Evolutionary conservation across 495 filamentous ascomycete species (phyloP).

Genomic region (Trichoderma erinaceum): DNA sequence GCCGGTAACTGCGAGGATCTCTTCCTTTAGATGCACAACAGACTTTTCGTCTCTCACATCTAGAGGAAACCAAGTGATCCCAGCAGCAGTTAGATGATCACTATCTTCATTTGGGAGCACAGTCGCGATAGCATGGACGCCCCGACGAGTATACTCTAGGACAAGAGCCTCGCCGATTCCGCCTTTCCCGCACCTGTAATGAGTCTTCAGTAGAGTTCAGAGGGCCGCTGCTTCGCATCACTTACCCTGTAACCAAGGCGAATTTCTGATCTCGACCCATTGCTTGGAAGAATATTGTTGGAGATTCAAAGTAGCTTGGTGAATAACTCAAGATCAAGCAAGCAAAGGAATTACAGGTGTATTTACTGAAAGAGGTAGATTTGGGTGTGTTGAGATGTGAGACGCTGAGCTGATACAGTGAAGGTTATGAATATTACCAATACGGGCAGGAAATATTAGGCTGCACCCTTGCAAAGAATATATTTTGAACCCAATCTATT

Average conservation of each 20-base stretch:
- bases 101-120: constrained; percentile 22
- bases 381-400: too few relatives aligned
- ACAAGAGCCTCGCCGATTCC: constrained; percentile 27
- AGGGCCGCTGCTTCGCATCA: neutral
- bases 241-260: constrained; percentile 2
- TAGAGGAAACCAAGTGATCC: constrained; percentile 19
- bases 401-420: too few relatives aligned
- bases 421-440: too few relatives aligned
- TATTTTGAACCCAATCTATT: too few relatives aligned
- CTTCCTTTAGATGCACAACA: constrained; percentile 16
- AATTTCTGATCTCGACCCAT: constrained; percentile 2
- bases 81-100: constrained; percentile 21
- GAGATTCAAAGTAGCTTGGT: neutral
- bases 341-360: too few relatives aligned
- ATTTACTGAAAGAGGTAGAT: too few relatives aligned
- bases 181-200: constrained; percentile 23
- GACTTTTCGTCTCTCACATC: constrained; percentile 26
- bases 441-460: too few relatives aligned
- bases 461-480: too few relatives aligned
- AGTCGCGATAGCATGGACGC: constrained; percentile 21
- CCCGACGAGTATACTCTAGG: constrained; percentile 15
- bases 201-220: neutral
- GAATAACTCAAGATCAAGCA: neutral
- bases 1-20: constrained; percentile 16
- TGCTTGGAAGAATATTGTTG: neutral